A percentile compares a stretch with the other conserved stretches of the same genome.
These are phyloP conservation scores for Leptomonas pyrrhocoris DNA, from an alignment of 208 protist genomes.

Conservation along the genomic window DNA sequence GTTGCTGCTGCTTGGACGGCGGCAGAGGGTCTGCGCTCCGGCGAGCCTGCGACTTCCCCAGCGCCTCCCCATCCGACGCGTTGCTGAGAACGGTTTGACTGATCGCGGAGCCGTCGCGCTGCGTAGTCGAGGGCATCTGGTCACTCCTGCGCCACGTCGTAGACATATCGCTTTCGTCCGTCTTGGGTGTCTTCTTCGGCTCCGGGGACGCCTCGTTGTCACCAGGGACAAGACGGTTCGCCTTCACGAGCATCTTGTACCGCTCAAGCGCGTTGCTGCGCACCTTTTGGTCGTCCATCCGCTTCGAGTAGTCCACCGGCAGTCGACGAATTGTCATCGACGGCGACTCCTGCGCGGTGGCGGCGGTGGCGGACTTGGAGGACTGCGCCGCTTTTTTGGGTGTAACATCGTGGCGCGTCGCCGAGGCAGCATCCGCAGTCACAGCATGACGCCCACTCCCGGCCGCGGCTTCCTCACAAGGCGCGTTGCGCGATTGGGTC, in stretches of 20 bases:
- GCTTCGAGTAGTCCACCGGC: constrained; percentile 47
- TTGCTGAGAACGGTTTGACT: constrained; percentile 32
- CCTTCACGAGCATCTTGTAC: constrained; percentile 61
- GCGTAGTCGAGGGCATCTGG: background rate
- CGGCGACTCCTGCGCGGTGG: constrained; percentile 24
- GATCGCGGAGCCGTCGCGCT: constrained; percentile 24
- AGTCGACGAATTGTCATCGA: constrained; percentile 57
- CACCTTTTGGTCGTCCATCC: constrained; percentile 48
- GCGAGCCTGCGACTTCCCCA: background rate
- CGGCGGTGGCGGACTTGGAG: background rate
- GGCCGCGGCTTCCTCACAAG: background rate
- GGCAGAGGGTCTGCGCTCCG: background rate
- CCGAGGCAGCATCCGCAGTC: background rate
- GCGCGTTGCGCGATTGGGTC: background rate
- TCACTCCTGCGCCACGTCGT: constrained; percentile 16
- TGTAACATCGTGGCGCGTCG: background rate
- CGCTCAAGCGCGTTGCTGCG: constrained; percentile 62
- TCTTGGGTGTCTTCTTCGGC: constrained; percentile 1
- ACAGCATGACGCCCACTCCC: background rate
- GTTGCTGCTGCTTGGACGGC: background rate
- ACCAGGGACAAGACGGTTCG: constrained; percentile 23
- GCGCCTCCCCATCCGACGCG: constrained; percentile 13
- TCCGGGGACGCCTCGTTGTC: constrained; percentile 15
- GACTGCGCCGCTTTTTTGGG: constrained; percentile 7
- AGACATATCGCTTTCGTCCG: constrained; percentile 6